Conservation (phyloP, 805 yeast species). For the Yarrowia yakushimensis region DNA sequence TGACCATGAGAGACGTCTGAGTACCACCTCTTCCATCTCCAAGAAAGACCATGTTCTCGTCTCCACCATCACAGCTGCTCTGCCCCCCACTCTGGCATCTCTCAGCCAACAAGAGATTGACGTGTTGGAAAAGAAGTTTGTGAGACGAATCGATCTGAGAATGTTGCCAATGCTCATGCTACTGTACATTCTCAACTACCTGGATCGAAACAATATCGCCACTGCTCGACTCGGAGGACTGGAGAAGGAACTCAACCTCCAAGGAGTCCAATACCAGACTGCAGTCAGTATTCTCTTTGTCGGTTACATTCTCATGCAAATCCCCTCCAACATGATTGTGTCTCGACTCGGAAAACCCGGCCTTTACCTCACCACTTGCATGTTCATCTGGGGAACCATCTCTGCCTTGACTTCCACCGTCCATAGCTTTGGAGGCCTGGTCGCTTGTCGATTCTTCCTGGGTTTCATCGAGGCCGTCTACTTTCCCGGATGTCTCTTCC, state of each 20-base stretch:
- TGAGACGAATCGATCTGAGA: conserved; percentile 48
- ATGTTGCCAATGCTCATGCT: conserved; percentile 35
- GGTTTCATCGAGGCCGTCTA: conserved; percentile 51
- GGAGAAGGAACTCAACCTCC: conserved; percentile 39
- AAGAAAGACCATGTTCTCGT: not conserved
- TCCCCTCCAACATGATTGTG: conserved; percentile 41
- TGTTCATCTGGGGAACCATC: conserved; percentile 50
- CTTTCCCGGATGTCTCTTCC: conserved; percentile 49
- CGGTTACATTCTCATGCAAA: conserved; percentile 39
- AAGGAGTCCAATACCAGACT: conserved; percentile 42
- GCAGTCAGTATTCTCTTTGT: conserved; percentile 44
- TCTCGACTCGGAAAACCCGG: conserved; percentile 38
- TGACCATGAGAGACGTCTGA: not conserved
- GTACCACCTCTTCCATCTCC: not conserved
- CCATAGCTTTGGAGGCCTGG: conserved; percentile 43
- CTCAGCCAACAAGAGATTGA: not conserved
- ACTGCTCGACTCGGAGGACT: conserved; percentile 39
- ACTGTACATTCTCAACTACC: conserved; percentile 36
- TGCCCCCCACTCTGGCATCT: not conserved
- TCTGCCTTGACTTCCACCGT: conserved; percentile 51
- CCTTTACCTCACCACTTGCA: conserved; percentile 45
- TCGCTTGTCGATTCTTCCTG: conserved; percentile 45
- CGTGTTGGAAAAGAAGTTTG: conserved; percentile 43
- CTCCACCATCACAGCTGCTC: not conserved
- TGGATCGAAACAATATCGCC: conserved; percentile 41